Conservation (phyloP, 805 yeast genomes). For the Vanderwaltozyma verrucispora region DNA sequence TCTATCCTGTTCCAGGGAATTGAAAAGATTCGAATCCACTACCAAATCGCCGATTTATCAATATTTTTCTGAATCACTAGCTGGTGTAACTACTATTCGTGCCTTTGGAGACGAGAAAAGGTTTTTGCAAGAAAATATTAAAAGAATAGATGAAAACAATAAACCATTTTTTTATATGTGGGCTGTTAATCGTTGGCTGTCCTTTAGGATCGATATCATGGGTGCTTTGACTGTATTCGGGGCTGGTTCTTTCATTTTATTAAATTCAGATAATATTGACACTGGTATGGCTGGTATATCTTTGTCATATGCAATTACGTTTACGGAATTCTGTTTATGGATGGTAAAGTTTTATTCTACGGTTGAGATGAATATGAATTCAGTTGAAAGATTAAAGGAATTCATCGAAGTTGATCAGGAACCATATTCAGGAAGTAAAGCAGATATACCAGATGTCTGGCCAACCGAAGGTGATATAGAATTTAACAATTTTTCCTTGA, state of each 20-base stretch:
- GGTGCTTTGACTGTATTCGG: constrained; percentile 76
- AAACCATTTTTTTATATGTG: constrained; percentile 90
- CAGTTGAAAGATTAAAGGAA: constrained; percentile 89
- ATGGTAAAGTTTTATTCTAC: constrained; percentile 81
- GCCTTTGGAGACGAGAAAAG: constrained; percentile 90
- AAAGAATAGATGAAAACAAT: constrained; percentile 72
- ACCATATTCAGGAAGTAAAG: constrained; percentile 50
- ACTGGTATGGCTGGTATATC: constrained; percentile 96
- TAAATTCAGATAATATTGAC: constrained; percentile 56
- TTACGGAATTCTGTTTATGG: constrained; percentile 87
- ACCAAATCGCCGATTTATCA: constrained; percentile 95
- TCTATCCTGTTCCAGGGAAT: constrained; percentile 74
- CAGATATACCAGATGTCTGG: constrained; percentile 68
- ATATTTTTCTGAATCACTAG: constrained; percentile 86
- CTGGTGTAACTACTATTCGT: constrained; percentile 87
- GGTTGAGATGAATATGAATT: constrained; percentile 93
- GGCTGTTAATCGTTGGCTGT: constrained; percentile 92
- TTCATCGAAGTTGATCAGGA: constrained; percentile 80
- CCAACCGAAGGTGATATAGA: constrained; percentile 73
- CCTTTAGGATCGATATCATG: constrained; percentile 75
- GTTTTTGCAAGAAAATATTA: constrained; percentile 71
- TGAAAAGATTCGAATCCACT: constrained; percentile 81
- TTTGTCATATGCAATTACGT: constrained; percentile 79
- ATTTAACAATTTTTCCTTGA: constrained; percentile 63
- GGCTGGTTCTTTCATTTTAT: constrained; percentile 69